Conservation (phyloP, 2,329 filamentous ascomycete genomes). For the Ramularia endophylla region DNA sequence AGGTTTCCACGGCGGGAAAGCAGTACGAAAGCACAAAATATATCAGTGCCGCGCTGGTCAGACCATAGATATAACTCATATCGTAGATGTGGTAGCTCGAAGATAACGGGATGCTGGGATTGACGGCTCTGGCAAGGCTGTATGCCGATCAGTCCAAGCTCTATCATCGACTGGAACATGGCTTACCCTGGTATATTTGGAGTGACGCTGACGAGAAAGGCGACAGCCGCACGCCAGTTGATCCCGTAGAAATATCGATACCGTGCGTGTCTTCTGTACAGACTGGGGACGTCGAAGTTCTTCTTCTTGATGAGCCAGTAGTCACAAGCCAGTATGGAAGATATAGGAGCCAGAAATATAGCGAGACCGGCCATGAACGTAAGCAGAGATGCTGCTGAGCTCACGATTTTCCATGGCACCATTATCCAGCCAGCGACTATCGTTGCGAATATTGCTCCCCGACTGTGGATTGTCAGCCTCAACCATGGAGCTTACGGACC, state of each 20-base stretch:
- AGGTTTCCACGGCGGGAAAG: constrained; percentile 47
- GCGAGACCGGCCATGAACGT: constrained; percentile 56
- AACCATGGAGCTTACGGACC: too few relatives aligned
- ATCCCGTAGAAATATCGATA: constrained; percentile 48
- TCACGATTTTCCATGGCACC: constrained; percentile 60
- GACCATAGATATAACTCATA: constrained; percentile 62
- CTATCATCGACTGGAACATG: background rate
- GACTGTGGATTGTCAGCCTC: constrained; percentile 8
- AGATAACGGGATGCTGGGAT: constrained; percentile 35
- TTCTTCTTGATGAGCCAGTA: constrained; percentile 49
- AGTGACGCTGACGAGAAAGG: constrained; percentile 52
- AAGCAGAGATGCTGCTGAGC: constrained; percentile 52
- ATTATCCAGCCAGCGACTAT: constrained; percentile 49
- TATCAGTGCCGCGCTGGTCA: constrained; percentile 49
- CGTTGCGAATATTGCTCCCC: constrained; percentile 41
- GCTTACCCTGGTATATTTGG: constrained; percentile 48
- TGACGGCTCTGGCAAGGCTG: constrained; percentile 43
- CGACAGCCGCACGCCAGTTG: constrained; percentile 56
- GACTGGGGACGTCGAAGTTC: constrained; percentile 43
- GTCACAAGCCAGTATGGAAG: constrained; percentile 50
- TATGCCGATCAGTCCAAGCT: background rate
- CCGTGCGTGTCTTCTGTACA: constrained; percentile 46
- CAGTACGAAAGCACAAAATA: constrained; percentile 48
- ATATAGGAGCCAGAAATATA: constrained; percentile 60
- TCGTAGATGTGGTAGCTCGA: constrained; percentile 53